phyloP scores from a whole-genome alignment of 371 early-diverging fungal species.

The Zychaea mexicana region DNA sequence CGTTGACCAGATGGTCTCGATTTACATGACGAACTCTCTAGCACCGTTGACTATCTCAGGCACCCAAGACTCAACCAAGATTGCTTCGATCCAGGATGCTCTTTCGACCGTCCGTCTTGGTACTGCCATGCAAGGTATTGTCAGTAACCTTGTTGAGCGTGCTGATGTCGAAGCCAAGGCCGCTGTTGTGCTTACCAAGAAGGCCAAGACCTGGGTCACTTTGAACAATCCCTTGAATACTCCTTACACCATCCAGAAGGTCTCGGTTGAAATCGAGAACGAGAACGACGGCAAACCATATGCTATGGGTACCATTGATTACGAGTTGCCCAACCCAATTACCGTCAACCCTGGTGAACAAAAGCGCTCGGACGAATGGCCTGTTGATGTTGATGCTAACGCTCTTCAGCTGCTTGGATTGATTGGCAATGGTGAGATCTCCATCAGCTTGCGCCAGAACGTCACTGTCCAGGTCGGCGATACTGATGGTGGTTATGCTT shows the following conservation, averaged over 20 bases:
- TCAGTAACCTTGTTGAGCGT: constrained; percentile 36
- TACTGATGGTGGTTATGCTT: constrained; percentile 21
- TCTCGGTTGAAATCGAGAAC: constrained; percentile 24
- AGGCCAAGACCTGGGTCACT: constrained; percentile 31
- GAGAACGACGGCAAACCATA: constrained; percentile 18
- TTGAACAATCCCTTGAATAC: constrained; percentile 45
- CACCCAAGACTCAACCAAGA: constrained; percentile 32
- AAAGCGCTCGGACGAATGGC: constrained; percentile 20
- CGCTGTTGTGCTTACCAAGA: constrained; percentile 24
- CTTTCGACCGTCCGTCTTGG: constrained; percentile 41
- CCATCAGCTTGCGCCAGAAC: constrained; percentile 35
- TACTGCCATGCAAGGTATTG: constrained; percentile 45
- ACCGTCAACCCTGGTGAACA: constrained; percentile 33
- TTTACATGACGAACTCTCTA: constrained; percentile 39
- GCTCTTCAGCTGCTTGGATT: constrained; percentile 16
- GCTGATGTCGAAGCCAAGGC: constrained; percentile 35
- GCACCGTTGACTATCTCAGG: constrained; percentile 51
- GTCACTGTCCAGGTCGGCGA: constrained; percentile 41
- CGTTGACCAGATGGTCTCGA: constrained; percentile 29
- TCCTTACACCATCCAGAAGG: constrained; percentile 30
- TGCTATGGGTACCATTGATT: constrained; percentile 27
- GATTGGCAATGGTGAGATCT: constrained; percentile 19
- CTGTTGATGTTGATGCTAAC: constrained; percentile 24
- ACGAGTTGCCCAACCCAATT: constrained; percentile 27
- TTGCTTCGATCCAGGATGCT: constrained; percentile 48